Conservation (phyloP, 1,284 basidiomycete species). For the Cryptococcus depauperatus region DNA sequence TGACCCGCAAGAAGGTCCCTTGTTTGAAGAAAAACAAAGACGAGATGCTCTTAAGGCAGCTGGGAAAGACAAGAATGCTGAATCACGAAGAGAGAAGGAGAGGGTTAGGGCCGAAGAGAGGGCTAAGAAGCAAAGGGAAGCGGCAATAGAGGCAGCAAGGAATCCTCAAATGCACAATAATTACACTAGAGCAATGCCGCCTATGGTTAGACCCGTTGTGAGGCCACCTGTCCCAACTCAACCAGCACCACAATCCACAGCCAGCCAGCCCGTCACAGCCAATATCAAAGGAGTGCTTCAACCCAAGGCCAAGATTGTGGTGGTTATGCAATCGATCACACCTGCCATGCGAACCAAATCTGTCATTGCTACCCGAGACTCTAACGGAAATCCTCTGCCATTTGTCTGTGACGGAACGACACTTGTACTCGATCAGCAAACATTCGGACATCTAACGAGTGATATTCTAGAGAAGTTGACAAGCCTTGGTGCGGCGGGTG, state of each 20-base stretch:
- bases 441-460: conserved; percentile 36
- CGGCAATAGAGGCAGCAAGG: conserved; percentile 14
- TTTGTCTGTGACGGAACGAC: conserved; percentile 41
- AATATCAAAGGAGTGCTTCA: conserved; percentile 30
- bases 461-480: conserved; percentile 39
- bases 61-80: conserved; percentile 42
- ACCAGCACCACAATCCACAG: conserved; percentile 12
- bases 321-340: conserved; percentile 36
- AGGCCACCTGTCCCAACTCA: conserved; percentile 2
- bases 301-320: conserved; percentile 35
- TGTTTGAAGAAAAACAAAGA: conserved; percentile 43
- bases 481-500: conserved; percentile 31
- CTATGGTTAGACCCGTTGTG: neutral
- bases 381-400: conserved; percentile 31
- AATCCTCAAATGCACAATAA: conserved; percentile 12
- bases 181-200: neutral
- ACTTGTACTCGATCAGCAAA: conserved; percentile 33
- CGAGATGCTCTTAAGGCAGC: conserved; percentile 36
- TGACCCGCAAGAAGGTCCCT: conserved; percentile 54
- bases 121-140: conserved; percentile 29
- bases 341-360: conserved; percentile 33
- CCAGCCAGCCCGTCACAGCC: conserved; percentile 10
- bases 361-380: conserved; percentile 34
- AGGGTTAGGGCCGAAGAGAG: conserved; percentile 32
- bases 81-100: conserved; percentile 35